These are phyloP conservation scores for Dryas drummondii DNA, from an alignment of 306 rosid genomes.

Conservation along the genomic window DNA sequence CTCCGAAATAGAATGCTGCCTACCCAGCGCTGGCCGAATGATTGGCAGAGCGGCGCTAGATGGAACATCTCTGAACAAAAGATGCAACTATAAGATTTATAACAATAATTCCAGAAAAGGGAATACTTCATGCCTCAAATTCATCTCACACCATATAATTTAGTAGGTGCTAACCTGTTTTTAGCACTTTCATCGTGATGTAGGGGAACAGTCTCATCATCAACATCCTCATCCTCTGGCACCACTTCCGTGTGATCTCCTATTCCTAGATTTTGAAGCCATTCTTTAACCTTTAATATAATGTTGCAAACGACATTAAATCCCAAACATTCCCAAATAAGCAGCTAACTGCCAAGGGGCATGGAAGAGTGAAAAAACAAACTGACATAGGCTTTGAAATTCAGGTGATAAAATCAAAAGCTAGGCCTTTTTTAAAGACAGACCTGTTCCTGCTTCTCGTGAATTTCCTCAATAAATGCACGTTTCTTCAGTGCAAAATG, in stretches of 20 bases:
- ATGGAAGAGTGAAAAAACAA: constrained; percentile 9
- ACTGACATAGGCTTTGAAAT: background rate
- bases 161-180: constrained; percentile 52
- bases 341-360: constrained; percentile 39
- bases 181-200: constrained; percentile 73
- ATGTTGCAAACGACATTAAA: constrained; percentile 71
- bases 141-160: constrained; percentile 1
- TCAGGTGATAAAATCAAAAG: constrained; percentile 9
- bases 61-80: constrained; percentile 90
- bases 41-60: constrained; percentile 96
- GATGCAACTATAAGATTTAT: constrained; percentile 25
- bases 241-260: constrained; percentile 69
- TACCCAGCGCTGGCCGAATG: constrained; percentile 89
- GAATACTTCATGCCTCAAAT: constrained; percentile 15
- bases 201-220: constrained; percentile 65
- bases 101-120: constrained; percentile 25
- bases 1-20: constrained; percentile 88
- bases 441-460: constrained; percentile 98
- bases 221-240: constrained; percentile 80
- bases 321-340: constrained; percentile 47
- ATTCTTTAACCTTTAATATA: constrained; percentile 99
- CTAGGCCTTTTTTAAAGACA: constrained; percentile 2
- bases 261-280: constrained; percentile 99
- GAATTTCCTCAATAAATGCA: constrained; percentile 85
- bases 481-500: constrained; percentile 94